Conservation (phyloP, 805 yeast species). For the Tetrapisispora nanseiensis region DNA sequence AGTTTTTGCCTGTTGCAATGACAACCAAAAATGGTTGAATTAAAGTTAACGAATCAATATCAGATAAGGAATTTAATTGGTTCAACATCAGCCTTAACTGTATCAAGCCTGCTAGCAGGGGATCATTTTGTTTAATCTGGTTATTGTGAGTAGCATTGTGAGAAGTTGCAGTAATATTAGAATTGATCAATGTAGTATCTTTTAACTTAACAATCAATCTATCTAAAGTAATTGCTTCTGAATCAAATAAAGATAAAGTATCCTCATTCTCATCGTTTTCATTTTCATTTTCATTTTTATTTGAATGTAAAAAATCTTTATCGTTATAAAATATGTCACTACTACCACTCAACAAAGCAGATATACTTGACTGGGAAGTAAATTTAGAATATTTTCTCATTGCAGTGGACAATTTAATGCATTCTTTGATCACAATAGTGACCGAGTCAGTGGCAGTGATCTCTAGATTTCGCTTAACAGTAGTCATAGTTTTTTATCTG, state of each 20-base stretch:
- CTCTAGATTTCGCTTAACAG: neutral
- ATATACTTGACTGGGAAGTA: constrained; percentile 54
- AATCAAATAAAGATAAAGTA: neutral
- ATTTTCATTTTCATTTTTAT: constrained; percentile 20
- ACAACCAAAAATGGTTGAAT: constrained; percentile 78
- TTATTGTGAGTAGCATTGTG: constrained; percentile 5
- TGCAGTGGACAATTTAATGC: constrained; percentile 72
- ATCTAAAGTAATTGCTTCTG: constrained; percentile 11
- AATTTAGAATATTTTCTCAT: constrained; percentile 80
- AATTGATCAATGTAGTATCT: neutral
- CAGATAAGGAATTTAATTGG: constrained; percentile 40
- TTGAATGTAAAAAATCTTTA: neutral
- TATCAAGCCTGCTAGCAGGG: constrained; percentile 65
- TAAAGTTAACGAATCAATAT: constrained; percentile 59
- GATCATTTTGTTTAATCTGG: constrained; percentile 29
- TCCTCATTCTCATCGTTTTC: constrained; percentile 29
- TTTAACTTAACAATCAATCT: constrained; percentile 28
- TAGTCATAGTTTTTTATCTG: neutral
- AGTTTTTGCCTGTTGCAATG: constrained; percentile 67
- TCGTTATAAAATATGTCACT: constrained; percentile 32
- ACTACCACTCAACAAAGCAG: constrained; percentile 67
- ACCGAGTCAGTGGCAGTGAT: constrained; percentile 54
- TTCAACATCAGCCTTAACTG: constrained; percentile 62
- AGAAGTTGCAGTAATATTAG: neutral
- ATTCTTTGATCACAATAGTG: constrained; percentile 76